Percentiles rank a stretch among this genome's conserved stretches.
phyloP scores from a whole-genome alignment of 2,329 filamentous ascomycete genomes.

The Colletotrichum endophyticum region DNA sequence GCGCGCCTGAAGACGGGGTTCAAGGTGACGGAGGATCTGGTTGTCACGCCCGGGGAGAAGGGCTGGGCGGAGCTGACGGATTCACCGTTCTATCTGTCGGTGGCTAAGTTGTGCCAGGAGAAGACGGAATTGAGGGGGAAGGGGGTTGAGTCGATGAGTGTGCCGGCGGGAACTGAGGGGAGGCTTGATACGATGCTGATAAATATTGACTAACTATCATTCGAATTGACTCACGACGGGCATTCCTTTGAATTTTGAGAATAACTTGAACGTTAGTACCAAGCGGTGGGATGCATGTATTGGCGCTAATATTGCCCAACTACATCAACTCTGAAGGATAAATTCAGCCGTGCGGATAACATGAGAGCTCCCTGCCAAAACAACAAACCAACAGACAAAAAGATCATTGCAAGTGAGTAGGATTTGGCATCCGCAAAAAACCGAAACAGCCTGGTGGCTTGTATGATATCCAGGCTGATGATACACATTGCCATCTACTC shows the following conservation, averaged over 20 bases:
- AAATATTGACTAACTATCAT: background rate
- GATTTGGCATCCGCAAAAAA: background rate
- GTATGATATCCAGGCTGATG: background rate
- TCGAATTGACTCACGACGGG: background rate
- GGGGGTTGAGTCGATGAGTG: background rate
- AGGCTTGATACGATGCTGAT: background rate
- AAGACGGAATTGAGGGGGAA: background rate
- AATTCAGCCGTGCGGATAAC: background rate
- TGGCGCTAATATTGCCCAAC: background rate
- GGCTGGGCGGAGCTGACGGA: background rate
- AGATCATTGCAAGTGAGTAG: background rate
- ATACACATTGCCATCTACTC: background rate
- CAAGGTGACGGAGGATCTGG: background rate
- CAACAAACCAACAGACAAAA: fast-evolving
- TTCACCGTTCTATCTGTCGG: background rate
- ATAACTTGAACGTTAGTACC: background rate
- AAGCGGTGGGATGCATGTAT: background rate
- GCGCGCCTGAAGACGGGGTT: background rate
- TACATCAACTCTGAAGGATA: background rate
- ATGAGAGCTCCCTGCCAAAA: background rate
- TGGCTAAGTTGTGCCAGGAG: background rate
- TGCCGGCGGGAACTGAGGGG: background rate
- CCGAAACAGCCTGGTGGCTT: background rate
- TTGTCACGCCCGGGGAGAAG: background rate
- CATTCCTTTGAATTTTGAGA: background rate